These are phyloP conservation scores for Aspergillus sp. DNA, from an alignment of 2,329 filamentous ascomycete species.

Conservation along the genomic window DNA sequence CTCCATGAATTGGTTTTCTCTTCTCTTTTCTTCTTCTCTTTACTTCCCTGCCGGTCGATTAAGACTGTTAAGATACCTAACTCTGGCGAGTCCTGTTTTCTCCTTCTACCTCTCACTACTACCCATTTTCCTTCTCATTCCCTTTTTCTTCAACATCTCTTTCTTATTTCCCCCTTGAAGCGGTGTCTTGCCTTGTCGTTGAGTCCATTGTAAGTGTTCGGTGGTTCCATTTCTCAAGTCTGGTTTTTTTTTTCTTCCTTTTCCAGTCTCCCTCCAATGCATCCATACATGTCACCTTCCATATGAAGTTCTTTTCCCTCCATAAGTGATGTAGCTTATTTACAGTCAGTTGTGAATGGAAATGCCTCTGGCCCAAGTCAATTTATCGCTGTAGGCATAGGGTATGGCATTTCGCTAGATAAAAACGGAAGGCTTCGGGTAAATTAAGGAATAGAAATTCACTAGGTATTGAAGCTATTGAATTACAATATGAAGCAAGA, in stretches of 20 bases:
- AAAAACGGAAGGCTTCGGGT: neutral
- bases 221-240: conserved; percentile 20
- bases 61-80: conserved; percentile 35
- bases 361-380: conserved; percentile 8
- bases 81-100: conserved; percentile 25
- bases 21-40: conserved; percentile 15
- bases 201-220: conserved; percentile 14
- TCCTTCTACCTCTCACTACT: conserved; percentile 3
- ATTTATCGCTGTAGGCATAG: neutral
- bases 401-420: neutral
- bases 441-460: neutral
- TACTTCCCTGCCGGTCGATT: conserved; percentile 23
- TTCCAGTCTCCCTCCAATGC: neutral
- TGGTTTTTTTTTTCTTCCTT: conserved; percentile 6
- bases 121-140: neutral
- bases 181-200: conserved; percentile 9
- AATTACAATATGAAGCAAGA: neutral
- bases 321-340: conserved; percentile 20
- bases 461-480: neutral
- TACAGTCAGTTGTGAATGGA: conserved; percentile 13
- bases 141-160: neutral
- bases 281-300: conserved; percentile 18
- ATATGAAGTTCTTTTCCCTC: conserved; percentile 8
- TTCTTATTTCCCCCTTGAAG: neutral
- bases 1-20: conserved; percentile 4